Conservation (phyloP, 2,329 filamentous ascomycete genomes). For the Penicillium paneum region DNA sequence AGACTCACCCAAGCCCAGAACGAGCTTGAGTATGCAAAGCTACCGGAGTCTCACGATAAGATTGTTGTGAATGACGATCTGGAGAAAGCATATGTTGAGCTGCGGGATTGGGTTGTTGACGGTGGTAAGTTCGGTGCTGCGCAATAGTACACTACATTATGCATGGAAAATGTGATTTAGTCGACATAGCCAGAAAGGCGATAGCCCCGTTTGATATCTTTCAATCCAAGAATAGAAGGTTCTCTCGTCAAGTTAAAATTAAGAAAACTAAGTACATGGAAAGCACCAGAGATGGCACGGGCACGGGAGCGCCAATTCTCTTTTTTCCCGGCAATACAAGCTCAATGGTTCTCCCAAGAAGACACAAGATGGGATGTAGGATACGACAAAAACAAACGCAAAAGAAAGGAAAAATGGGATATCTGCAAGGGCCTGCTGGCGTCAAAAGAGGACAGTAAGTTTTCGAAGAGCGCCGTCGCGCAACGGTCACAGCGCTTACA, state of each 20-base stretch:
- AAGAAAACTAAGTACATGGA: slow-evolving; percentile 39
- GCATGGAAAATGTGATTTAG: neutral
- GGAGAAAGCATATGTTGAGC: slow-evolving; percentile 54
- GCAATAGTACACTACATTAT: neutral
- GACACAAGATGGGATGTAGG: slow-evolving; percentile 15
- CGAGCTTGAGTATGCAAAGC: slow-evolving; percentile 71
- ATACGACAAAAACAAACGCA: slow-evolving; percentile 24
- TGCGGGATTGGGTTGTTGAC: slow-evolving; percentile 53
- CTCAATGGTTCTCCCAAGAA: slow-evolving; percentile 12
- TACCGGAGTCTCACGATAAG: slow-evolving; percentile 63
- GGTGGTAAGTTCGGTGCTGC: slow-evolving; percentile 33
- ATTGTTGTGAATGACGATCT: slow-evolving; percentile 65
- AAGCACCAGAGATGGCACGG: slow-evolving; percentile 25
- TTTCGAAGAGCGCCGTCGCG: slow-evolving; percentile 21
- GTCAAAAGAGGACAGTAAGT: slow-evolving; percentile 28
- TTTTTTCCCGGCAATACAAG: slow-evolving; percentile 28
- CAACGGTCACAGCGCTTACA: slow-evolving; percentile 20
- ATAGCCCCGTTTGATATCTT: neutral
- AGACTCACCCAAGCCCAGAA: slow-evolving; percentile 67
- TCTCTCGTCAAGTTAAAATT: slow-evolving; percentile 30
- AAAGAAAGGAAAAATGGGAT: slow-evolving; percentile 35
- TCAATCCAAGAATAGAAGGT: slow-evolving; percentile 21
- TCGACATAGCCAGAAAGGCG: neutral
- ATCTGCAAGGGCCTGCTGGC: slow-evolving; percentile 39
- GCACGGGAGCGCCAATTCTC: slow-evolving; percentile 28